Base-by-base conservation (phyloP, 768 basidiomycete genomes). In the Mycena latifolia region DNA sequence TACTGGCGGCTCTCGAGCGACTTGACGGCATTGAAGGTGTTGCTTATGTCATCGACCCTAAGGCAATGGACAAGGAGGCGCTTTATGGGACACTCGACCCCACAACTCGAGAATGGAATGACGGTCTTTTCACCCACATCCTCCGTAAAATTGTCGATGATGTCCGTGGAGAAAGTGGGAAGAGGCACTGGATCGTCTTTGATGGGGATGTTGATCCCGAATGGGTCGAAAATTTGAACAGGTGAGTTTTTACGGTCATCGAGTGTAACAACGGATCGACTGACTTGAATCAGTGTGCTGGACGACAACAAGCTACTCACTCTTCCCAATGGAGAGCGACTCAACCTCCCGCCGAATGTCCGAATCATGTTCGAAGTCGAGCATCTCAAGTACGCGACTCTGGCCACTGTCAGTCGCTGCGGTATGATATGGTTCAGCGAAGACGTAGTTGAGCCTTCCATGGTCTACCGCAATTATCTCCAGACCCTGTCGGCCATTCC, bases 381-480 rank as follows among this genome's bases (percentile, higher is more conserved):
- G 76, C 95, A 98, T 77, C 87, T 99, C 70, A 92, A 91, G 73
- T 99, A 97, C 77, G 98, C 98, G 0, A 99, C 98, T 5, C 89
- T 93, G 58, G 98, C 98, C 18, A 99, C 98, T 28, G 98, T 99
- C 84, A 98, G 95, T 88, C 96, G 98, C 61, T 99, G 98, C 74
- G 98, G 98, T 76, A 99, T 99, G 98, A 97, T 99, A 72, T 99
- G 98, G 98, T 99, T 99, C 82, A 98, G 96, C 76, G 96, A 98
- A 63, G 96, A 98, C 69, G 90, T 98, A 52, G 89, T 99, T 28
- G 92, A 94, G 69, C 90, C 96, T 8, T 80, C 85, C 0, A 98
- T 99, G 98, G 88, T 98, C 20, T 98, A 93, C 77, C 89, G 87
- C 55, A 87, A 98, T 75, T 97, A 98, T 74, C 87, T 99, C 50